Evolutionary conservation across 768 basidiomycete species (phyloP).

Genomic region (Pleurotus cornucopiae): DNA sequence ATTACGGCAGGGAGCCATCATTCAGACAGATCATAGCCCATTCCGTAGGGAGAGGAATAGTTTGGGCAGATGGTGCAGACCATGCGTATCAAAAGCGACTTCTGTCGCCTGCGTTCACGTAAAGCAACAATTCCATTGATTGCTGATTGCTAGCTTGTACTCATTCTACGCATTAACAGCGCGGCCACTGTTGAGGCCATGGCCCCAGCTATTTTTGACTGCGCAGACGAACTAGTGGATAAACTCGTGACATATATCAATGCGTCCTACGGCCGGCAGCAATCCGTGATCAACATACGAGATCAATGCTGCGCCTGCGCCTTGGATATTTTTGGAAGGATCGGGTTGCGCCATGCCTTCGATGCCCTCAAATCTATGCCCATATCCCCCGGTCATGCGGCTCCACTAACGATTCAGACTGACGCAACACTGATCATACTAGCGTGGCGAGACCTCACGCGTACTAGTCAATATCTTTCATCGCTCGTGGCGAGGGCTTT

Average conservation of each 20-base stretch:
- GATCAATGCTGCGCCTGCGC: constrained; percentile 17
- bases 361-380: constrained; percentile 10
- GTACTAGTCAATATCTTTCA: constrained; percentile 13
- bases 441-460: constrained; percentile 20
- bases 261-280: constrained; percentile 7
- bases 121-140: constrained; percentile 8
- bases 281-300: constrained; percentile 15
- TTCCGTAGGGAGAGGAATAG: constrained; percentile 26
- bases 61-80: constrained; percentile 34
- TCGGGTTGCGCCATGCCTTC: constrained; percentile 38
- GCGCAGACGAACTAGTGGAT: constrained; percentile 18
- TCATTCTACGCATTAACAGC: constrained; percentile 12
- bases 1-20: constrained; percentile 27
- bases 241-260: constrained; percentile 17
- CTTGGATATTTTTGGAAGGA: constrained; percentile 26
- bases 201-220: constrained; percentile 27
- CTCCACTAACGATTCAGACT: neutral
- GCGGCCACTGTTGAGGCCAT: constrained; percentile 28
- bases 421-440: constrained; percentile 20
- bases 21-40: constrained; percentile 27
- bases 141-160: neutral
- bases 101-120: constrained; percentile 32
- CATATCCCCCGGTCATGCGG: neutral
- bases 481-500: constrained; percentile 23
- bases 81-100: constrained; percentile 28